These are phyloP conservation scores for Teratosphaeria epicoccoides DNA, from an alignment of 2,329 filamentous ascomycete species.

Conservation along the genomic window DNA sequence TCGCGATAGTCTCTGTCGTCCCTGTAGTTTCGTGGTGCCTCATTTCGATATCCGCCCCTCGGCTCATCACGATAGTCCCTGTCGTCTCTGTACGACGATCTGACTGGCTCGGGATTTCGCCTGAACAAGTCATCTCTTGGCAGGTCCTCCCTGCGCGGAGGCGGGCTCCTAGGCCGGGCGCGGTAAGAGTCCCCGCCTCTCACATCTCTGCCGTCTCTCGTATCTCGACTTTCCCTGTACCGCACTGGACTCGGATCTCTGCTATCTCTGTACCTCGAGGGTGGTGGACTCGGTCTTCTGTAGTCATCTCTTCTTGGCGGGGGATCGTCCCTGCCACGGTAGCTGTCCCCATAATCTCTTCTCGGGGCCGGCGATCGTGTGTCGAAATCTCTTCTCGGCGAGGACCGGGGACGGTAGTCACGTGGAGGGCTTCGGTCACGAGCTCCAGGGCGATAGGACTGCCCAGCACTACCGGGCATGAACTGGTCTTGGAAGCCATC, in stretches of 20 bases:
- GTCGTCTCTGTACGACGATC: conserved; percentile 16
- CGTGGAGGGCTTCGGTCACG: conserved; percentile 22
- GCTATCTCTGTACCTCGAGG: conserved; percentile 17
- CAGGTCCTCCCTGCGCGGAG: conserved; percentile 24
- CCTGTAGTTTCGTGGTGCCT: conserved; percentile 9
- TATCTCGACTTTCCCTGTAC: conserved; percentile 17
- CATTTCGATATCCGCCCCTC: conserved; percentile 22
- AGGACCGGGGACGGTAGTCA: conserved; percentile 39
- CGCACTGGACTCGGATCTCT: conserved; percentile 9
- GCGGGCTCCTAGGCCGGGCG: conserved; percentile 23
- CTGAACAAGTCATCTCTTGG: conserved; percentile 28
- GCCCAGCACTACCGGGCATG: conserved; percentile 22
- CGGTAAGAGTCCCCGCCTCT: conserved; percentile 26
- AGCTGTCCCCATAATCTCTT: conserved; percentile 24
- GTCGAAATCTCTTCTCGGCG: conserved; percentile 21
- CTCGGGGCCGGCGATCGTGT: neutral
- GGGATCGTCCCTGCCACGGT: conserved; percentile 17
- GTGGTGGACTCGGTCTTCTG: conserved; percentile 24
- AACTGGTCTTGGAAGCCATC: conserved; percentile 22
- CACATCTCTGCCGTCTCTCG: conserved; percentile 7
- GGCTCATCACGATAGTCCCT: conserved; percentile 9
- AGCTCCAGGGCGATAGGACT: conserved; percentile 29
- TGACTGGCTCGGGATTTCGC: conserved; percentile 20
- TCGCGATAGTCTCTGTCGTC: conserved; percentile 15
- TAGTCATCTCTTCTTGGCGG: conserved; percentile 13